Evolutionary conservation across 495 filamentous ascomycete species (phyloP).

Genomic region (Penicillium desertorum): DNA sequence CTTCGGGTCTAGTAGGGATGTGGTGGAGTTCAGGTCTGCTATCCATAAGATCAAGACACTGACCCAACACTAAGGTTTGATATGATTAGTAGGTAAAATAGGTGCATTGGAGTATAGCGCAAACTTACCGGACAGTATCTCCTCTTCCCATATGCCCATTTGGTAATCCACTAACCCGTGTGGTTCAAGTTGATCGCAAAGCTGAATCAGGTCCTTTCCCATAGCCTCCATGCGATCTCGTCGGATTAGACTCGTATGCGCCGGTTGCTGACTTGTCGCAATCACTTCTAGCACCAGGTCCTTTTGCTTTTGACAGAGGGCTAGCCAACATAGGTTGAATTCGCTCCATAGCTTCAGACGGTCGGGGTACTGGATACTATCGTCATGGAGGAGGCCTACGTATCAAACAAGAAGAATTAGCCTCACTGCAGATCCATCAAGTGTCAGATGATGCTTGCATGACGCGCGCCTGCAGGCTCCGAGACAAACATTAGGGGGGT

Average conservation of each 20-base stretch:
- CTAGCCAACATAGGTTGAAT: slow-evolving; percentile 94
- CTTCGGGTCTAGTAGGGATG: slow-evolving; percentile 22
- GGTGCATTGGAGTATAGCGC: slow-evolving; percentile 10
- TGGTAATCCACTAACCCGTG: slow-evolving; percentile 95
- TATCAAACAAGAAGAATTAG: slow-evolving; percentile 35
- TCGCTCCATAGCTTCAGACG: slow-evolving; percentile 86
- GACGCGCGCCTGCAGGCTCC: slow-evolving; percentile 21
- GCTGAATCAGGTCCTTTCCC: slow-evolving; percentile 74
- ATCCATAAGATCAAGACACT: slow-evolving; percentile 62
- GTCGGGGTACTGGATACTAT: slow-evolving; percentile 65
- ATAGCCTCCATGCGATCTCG: slow-evolving; percentile 71
- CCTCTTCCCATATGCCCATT: slow-evolving; percentile 94
- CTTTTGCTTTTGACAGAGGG: slow-evolving; percentile 81
- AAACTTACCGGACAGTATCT: slow-evolving; percentile 76
- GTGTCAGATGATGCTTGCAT: slow-evolving; percentile 25
- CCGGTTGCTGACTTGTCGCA: slow-evolving; percentile 56
- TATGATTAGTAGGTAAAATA: background rate
- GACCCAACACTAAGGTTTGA: slow-evolving; percentile 53
- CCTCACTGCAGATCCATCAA: slow-evolving; percentile 1
- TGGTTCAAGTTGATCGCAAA: slow-evolving; percentile 83
- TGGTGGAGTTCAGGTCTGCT: slow-evolving; percentile 36
- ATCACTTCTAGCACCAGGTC: slow-evolving; percentile 64
- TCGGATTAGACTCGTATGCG: slow-evolving; percentile 64
- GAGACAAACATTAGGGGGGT: slow-evolving; percentile 9
- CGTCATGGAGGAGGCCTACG: slow-evolving; percentile 70